Base-by-base conservation (phyloP, 805 yeast genomes). In the Teunomyces panamensis region DNA sequence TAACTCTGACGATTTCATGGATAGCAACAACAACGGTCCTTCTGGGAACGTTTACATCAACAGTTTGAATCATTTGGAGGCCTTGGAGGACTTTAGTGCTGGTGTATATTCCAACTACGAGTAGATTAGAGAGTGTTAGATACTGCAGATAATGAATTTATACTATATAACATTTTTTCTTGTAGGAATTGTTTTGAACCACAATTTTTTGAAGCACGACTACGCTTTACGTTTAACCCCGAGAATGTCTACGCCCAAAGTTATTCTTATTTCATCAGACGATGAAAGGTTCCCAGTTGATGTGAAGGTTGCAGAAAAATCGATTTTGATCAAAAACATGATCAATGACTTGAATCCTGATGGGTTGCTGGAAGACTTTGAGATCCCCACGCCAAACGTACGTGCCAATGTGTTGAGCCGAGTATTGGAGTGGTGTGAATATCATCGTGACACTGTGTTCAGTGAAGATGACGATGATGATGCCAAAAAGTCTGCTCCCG, bases 381-480 rank as follows among this genome's bases (percentile, higher is more conserved):
- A 83, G 51, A 86, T 92, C 59, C 97, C 97, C 32, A 82, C 90
- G 9, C 96, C 96, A 34, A 90, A 89, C 60, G 97, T 90, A 32
- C 77, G 92, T 55, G 86, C 96, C 8, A 83, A 86, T 13, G 96
- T 92, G 16, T 76, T 92, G 69, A 82, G 86, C 65, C 89, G 90
- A 63, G 92, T 92, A n/a, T 75, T 92, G 46, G 96, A 92, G 64
- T 92, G 97, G 95, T 90, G 97, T 59, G 95, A 88, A 61, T 94
- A 92, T 65, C 97, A 92, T 74, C 87, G 85, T 65, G 90, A 88
- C 63, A 79, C 87, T 8, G 75, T 74, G 14, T 84, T 84, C 67
- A 87, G 88, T 14, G 89, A 84, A 52, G 83, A 79, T 43, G 89
- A 82, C 49, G 96, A 89, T 53, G 91, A 86, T 46, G 96, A 89